Evolutionary conservation across 352 stramenopile genomes (phyloP).

Genomic region (Phytophthora chlamydospora): DNA sequence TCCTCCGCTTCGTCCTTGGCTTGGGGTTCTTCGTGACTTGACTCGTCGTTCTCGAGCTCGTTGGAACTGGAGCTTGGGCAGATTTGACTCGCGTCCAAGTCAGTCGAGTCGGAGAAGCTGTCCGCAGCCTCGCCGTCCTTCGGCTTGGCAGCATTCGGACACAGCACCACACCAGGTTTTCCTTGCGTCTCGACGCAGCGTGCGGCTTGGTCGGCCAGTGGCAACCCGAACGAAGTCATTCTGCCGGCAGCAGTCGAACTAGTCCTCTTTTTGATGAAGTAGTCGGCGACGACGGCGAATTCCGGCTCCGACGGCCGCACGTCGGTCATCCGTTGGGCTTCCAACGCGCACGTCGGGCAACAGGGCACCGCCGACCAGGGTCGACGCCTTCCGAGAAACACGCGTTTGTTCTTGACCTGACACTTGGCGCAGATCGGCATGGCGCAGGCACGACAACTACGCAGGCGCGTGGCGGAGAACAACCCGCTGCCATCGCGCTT

Average conservation of each 20-base stretch:
- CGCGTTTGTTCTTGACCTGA: conserved; percentile 11
- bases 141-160: not conserved
- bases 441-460: conserved; percentile 21
- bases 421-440: conserved; percentile 27
- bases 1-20: not conserved
- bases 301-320: conserved; percentile 28
- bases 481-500: conserved; percentile 11
- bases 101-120: conserved; percentile 5
- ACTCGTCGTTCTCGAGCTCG: conserved; percentile 1
- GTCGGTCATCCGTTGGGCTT: conserved; percentile 37
- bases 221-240: not conserved
- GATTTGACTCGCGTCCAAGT: conserved; percentile 1
- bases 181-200: not conserved
- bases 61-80: not conserved
- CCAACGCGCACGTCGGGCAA: conserved; percentile 46
- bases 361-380: conserved; percentile 31
- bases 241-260: not conserved
- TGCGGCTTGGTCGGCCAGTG: not conserved
- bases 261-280: conserved; percentile 1
- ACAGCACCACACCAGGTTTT: not conserved
- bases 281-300: conserved; percentile 33
- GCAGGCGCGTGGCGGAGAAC: conserved; percentile 11
- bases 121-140: not conserved
- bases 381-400: conserved; percentile 29
- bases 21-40: not conserved